Conservation (phyloP, 495 filamentous ascomycete genomes). For the Aspergillus indologenus region DNA sequence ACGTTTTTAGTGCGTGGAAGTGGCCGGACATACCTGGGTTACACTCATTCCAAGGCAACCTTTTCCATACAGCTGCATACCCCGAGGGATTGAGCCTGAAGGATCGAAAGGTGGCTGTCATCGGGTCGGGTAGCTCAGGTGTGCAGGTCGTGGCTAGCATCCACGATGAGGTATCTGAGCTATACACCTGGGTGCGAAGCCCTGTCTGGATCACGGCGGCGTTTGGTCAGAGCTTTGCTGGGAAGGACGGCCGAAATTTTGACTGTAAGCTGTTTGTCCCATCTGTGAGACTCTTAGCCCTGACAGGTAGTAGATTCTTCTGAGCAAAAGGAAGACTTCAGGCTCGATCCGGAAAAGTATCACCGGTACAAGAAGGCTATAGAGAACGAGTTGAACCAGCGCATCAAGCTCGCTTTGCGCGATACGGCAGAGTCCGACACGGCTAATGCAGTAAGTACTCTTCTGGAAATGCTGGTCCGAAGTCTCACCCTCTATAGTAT, state of each 20-base stretch:
- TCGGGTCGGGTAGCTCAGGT: constrained; percentile 47
- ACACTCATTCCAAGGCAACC: constrained; percentile 16
- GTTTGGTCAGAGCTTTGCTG: constrained; percentile 16
- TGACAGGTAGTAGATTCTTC: constrained; percentile 5
- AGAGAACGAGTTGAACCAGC: constrained; percentile 34
- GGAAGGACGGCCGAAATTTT: constrained; percentile 13
- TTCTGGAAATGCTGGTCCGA: neutral
- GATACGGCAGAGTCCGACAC: constrained; percentile 15
- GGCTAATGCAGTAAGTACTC: constrained; percentile 11
- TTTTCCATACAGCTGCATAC: constrained; percentile 28
- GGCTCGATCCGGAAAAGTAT: constrained; percentile 13
- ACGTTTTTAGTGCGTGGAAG: constrained; percentile 9
- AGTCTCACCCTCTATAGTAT: neutral
- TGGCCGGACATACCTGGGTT: constrained; percentile 32
- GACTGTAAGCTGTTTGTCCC: neutral
- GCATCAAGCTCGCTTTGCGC: constrained; percentile 14
- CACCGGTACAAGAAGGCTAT: constrained; percentile 34
- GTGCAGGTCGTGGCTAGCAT: constrained; percentile 33
- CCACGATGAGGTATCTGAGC: constrained; percentile 8
- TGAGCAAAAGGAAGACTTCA: constrained; percentile 9
- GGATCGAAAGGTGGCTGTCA: constrained; percentile 44
- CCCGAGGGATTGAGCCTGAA: constrained; percentile 25
- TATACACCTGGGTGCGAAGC: constrained; percentile 18
- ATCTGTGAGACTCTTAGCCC: neutral
- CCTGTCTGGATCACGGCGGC: constrained; percentile 19